These are phyloP conservation scores for Onygenales sp. DNA, from an alignment of 2,329 filamentous ascomycete genomes.

Conservation along the genomic window DNA sequence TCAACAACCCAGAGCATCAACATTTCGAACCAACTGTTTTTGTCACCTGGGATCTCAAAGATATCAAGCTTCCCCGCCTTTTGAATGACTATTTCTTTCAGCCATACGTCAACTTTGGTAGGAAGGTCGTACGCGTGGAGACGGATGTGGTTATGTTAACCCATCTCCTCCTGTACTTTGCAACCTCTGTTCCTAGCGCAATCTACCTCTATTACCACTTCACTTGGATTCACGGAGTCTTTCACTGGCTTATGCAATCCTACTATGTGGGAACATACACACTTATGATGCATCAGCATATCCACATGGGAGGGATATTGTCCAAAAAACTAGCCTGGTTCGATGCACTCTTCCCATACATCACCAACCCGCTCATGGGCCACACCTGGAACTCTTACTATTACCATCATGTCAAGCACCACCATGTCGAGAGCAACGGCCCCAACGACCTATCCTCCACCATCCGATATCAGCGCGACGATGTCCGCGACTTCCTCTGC, in stretches of 20 bases:
- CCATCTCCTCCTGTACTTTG: conserved; percentile 62
- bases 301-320: conserved; percentile 64
- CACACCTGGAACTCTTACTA: conserved; percentile 81
- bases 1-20: conserved; percentile 41
- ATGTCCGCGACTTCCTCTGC: conserved; percentile 54
- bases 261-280: conserved; percentile 68
- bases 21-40: conserved; percentile 49
- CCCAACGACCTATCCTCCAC: conserved; percentile 68
- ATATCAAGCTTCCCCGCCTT: conserved; percentile 30
- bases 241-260: conserved; percentile 56
- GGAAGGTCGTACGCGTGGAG: conserved; percentile 49
- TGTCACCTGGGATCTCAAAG: conserved; percentile 40
- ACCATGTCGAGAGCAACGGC: conserved; percentile 74
- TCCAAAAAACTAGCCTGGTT: conserved; percentile 45
- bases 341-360: conserved; percentile 61
- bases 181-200: conserved; percentile 61
- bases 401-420: conserved; percentile 79
- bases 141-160: conserved; percentile 72
- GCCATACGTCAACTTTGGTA: conserved; percentile 51
- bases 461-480: conserved; percentile 65
- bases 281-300: conserved; percentile 76
- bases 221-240: conserved; percentile 55
- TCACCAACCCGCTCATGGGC: conserved; percentile 66
- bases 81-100: conserved; percentile 44
- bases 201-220: conserved; percentile 56